A percentile compares a stretch with the other conserved stretches of the same genome.
These are phyloP conservation scores for Debaryomycetaceae sp. DNA, from an alignment of 1,139 yeast genomes.

Conservation along the genomic window DNA sequence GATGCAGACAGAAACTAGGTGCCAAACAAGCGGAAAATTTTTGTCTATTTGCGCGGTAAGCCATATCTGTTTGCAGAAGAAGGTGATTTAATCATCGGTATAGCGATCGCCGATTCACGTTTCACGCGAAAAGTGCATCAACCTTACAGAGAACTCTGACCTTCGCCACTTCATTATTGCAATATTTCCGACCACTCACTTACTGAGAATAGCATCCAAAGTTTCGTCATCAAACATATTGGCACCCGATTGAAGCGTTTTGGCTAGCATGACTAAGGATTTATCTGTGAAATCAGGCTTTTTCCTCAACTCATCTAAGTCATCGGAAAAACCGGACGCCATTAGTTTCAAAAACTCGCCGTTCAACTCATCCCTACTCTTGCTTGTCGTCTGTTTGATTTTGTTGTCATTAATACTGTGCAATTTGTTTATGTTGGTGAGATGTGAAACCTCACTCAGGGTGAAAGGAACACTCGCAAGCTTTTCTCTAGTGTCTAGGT, in stretches of 20 bases:
- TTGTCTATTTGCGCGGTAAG: too few species aligned
- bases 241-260: conserved; percentile 61
- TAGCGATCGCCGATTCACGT: too few species aligned
- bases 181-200: not conserved
- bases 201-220: conserved; percentile 32
- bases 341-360: conserved; percentile 53
- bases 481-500: conserved; percentile 20
- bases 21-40: too few species aligned
- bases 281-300: conserved; percentile 61
- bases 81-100: too few species aligned
- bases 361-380: conserved; percentile 41
- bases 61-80: too few species aligned
- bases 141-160: too few species aligned
- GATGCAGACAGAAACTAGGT: too few species aligned
- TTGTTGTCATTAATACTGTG: conserved; percentile 16
- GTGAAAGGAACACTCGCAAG: conserved; percentile 26
- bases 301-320: conserved; percentile 58
- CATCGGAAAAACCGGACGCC: conserved; percentile 60
- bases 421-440: conserved; percentile 1
- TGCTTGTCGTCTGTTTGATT: conserved; percentile 19
- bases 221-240: conserved; percentile 66
- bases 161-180: too few species aligned
- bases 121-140: too few species aligned
- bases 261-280: conserved; percentile 61
- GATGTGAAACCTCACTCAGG: conserved; percentile 6